Evolutionary conservation across 768 basidiomycete species (phyloP).

Genomic region (Sporobolomyces pararoseus): DNA sequence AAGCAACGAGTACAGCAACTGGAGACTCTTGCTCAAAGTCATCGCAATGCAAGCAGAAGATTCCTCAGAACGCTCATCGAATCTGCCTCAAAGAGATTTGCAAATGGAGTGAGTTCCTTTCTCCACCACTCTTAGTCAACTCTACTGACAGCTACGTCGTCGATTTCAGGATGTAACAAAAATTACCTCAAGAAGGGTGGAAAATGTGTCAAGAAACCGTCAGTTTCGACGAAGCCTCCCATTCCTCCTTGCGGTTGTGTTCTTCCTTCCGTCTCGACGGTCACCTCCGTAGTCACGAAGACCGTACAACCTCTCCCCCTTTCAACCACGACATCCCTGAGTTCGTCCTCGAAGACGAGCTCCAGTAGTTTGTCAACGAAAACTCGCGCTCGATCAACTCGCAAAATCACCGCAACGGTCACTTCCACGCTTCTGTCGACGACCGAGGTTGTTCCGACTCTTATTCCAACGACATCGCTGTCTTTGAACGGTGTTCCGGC

Average conservation of each 20-base stretch:
- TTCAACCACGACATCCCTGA: neutral
- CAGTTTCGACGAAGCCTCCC: slow-evolving; percentile 4
- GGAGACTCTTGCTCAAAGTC: neutral
- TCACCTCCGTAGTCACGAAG: neutral
- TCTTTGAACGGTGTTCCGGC: no score
- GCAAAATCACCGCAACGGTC: neutral
- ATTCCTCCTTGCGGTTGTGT: slow-evolving; percentile 12
- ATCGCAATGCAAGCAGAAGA: neutral
- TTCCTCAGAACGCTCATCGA: slow-evolving; percentile 1
- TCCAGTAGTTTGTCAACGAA: no score
- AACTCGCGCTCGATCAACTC: slow-evolving; percentile 4
- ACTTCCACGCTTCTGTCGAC: neutral
- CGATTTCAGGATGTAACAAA: slow-evolving; percentile 6
- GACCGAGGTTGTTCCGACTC: neutral
- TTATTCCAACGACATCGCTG: neutral
- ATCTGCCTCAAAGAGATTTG: slow-evolving; percentile 15
- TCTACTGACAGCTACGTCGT: no score
- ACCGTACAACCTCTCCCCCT: neutral
- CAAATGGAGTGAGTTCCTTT: neutral
- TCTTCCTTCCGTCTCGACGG: neutral
- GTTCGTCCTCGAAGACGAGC: neutral
- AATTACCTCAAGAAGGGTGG: neutral
- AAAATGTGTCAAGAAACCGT: slow-evolving; percentile 2
- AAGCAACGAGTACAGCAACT: neutral
- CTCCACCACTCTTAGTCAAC: neutral